Evolutionary conservation across 805 yeast species (phyloP).

Genomic region (Nakazawaea anatomiae): DNA sequence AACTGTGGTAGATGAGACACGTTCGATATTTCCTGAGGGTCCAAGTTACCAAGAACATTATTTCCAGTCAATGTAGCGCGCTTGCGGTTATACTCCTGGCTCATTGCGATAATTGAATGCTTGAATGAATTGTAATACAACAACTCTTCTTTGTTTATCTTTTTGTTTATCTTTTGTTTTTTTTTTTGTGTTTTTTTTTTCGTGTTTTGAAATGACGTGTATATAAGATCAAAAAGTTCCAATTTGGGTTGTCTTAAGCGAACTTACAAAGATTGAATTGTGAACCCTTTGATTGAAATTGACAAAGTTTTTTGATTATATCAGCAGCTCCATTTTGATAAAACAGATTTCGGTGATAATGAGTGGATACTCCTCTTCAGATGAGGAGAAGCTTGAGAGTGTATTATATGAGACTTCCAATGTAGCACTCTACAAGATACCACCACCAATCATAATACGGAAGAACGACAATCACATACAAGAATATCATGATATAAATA

Average conservation of each 20-base stretch:
- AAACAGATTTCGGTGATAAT: too few relatives aligned
- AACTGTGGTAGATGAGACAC: conserved; percentile 6
- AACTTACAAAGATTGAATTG: too few relatives aligned
- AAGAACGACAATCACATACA: conserved; percentile 1
- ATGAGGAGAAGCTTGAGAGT: conserved; percentile 8
- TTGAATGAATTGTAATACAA: too few relatives aligned
- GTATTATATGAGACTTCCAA: conserved; percentile 9
- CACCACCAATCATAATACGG: not conserved
- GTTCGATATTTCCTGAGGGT: conserved; percentile 3
- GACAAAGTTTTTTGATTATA: too few relatives aligned
- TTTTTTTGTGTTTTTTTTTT: not conserved
- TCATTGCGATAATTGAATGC: not conserved
- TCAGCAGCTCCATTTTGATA: too few relatives aligned
- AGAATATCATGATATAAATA: conserved; percentile 8
- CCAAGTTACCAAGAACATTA: conserved; percentile 3
- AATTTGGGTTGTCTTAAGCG: not conserved
- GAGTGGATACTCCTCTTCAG: not conserved
- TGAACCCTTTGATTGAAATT: too few relatives aligned
- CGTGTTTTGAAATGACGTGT: not conserved
- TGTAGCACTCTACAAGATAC: conserved; percentile 6
- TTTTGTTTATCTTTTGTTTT: not conserved
- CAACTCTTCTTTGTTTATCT: not conserved
- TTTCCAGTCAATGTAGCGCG: not conserved
- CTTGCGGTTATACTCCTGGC: conserved; percentile 1
- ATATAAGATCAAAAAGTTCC: not conserved